A percentile compares a stretch with the other conserved stretches of the same genome.
Evolutionary conservation across 2,329 filamentous ascomycete genomes (phyloP).

Genomic region (Beauveria rudraprayagi): DNA sequence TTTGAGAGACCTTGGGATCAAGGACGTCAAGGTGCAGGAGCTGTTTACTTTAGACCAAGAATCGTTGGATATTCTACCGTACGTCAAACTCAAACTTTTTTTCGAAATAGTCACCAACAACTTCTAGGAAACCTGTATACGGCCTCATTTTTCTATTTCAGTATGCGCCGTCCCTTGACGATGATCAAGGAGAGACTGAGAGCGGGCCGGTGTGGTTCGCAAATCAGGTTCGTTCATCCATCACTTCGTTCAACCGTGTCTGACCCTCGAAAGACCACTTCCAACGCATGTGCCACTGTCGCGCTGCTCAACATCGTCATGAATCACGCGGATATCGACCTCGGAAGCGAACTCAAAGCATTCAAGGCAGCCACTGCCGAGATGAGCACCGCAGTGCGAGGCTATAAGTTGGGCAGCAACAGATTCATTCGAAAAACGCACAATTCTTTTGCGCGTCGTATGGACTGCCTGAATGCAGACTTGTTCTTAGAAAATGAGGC

Average conservation of each 20-base stretch:
- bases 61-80: slow-evolving; percentile 56
- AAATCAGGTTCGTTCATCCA: slow-evolving; percentile 58
- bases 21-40: slow-evolving; percentile 66
- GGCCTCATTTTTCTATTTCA: slow-evolving; percentile 87
- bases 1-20: slow-evolving; percentile 68
- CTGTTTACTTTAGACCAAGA: slow-evolving; percentile 64
- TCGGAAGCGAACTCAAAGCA: slow-evolving; percentile 60
- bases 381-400: slow-evolving; percentile 65
- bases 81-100: slow-evolving; percentile 18
- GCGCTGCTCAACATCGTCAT: slow-evolving; percentile 90
- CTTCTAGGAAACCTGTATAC: slow-evolving; percentile 60
- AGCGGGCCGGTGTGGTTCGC: slow-evolving; percentile 76
- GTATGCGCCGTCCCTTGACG: slow-evolving; percentile 46
- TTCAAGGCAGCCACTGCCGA: slow-evolving; percentile 67
- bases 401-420: slow-evolving; percentile 66
- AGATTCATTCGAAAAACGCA: slow-evolving; percentile 72
- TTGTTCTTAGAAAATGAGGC: slow-evolving; percentile 54
- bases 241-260: slow-evolving; percentile 11
- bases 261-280: slow-evolving; percentile 49
- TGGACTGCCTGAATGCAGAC: slow-evolving; percentile 69
- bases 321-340: slow-evolving; percentile 59
- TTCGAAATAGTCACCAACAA: slow-evolving; percentile 9
- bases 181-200: slow-evolving; percentile 47
- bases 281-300: slow-evolving; percentile 86
- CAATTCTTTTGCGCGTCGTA: slow-evolving; percentile 76